phyloP scores from a whole-genome alignment of 2,329 filamentous ascomycete species.

The Microdochium trichocladiopsis region DNA sequence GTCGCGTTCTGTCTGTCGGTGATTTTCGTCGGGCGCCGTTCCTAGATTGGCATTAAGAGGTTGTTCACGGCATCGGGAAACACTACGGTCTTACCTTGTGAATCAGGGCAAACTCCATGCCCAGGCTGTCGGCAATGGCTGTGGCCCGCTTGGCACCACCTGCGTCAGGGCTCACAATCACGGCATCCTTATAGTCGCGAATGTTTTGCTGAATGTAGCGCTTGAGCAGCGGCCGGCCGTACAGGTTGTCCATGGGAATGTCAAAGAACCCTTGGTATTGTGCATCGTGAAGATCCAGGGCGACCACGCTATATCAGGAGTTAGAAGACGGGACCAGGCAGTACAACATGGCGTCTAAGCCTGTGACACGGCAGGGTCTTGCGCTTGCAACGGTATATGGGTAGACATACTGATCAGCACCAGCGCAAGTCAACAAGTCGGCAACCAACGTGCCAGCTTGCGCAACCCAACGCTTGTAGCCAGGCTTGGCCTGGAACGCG shows the following conservation, averaged over 20 bases:
- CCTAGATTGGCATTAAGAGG: conserved; percentile 42
- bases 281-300: conserved; percentile 92
- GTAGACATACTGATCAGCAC: conserved; percentile 74
- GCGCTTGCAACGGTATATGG: conserved; percentile 6
- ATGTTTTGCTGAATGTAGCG: conserved; percentile 74
- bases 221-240: conserved; percentile 69
- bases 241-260: conserved; percentile 96
- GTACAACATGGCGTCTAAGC: too few relatives aligned
- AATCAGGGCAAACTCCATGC: conserved; percentile 88
- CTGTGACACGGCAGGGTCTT: too few relatives aligned
- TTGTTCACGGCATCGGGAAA: conserved; percentile 16
- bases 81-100: conserved; percentile 67
- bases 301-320: conserved; percentile 58
- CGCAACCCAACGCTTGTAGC: conserved; percentile 98
- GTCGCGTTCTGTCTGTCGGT: conserved; percentile 84
- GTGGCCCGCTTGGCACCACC: conserved; percentile 92
- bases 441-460: conserved; percentile 94
- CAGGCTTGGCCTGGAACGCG: conserved; percentile 71
- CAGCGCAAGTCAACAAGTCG: conserved; percentile 89
- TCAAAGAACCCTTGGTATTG: conserved; percentile 99
- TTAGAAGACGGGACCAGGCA: conserved; percentile 14
- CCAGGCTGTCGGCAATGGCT: conserved; percentile 84
- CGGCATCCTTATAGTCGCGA: conserved; percentile 74
- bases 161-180: conserved; percentile 92
- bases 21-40: conserved; percentile 83